phyloP scores from a whole-genome alignment of 2,329 filamentous ascomycete species.

The Penicillium psychrosexuale region DNA sequence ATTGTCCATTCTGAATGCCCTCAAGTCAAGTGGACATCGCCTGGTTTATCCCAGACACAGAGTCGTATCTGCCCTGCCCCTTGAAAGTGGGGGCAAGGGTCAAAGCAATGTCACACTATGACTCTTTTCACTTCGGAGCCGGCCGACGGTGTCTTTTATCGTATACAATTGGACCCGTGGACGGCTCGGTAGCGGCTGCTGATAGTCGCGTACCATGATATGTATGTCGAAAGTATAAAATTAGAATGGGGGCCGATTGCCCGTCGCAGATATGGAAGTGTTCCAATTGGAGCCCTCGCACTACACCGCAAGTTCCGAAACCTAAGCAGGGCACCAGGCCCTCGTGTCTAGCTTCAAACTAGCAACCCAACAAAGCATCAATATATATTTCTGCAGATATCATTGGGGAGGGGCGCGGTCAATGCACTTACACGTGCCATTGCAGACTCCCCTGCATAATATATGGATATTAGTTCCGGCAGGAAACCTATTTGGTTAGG shows the following conservation, averaged over 20 bases:
- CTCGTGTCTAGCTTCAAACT: not conserved
- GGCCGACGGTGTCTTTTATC: not conserved
- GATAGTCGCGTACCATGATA: not conserved
- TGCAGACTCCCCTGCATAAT: not conserved
- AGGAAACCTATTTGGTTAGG: not conserved
- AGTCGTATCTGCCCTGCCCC: not conserved
- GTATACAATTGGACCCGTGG: not conserved
- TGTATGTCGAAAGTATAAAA: not conserved
- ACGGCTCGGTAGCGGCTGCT: not conserved
- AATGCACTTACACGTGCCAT: not conserved
- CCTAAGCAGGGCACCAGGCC: not conserved
- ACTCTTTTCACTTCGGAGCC: not conserved
- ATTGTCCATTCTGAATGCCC: not conserved
- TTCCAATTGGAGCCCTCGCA: not conserved
- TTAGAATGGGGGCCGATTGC: not conserved
- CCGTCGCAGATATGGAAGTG: not conserved
- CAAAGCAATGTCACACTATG: not conserved
- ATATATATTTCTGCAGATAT: not conserved
- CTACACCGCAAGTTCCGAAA: not conserved
- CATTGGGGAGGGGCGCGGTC: not conserved
- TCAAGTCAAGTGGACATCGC: not conserved
- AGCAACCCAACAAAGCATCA: not conserved
- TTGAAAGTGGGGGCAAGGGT: not conserved
- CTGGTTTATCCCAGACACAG: not conserved
- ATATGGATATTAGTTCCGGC: conserved; percentile 4